These are phyloP conservation scores for Bathelium albidoporum DNA, from an alignment of 495 filamentous ascomycete species.

Conservation along the genomic window DNA sequence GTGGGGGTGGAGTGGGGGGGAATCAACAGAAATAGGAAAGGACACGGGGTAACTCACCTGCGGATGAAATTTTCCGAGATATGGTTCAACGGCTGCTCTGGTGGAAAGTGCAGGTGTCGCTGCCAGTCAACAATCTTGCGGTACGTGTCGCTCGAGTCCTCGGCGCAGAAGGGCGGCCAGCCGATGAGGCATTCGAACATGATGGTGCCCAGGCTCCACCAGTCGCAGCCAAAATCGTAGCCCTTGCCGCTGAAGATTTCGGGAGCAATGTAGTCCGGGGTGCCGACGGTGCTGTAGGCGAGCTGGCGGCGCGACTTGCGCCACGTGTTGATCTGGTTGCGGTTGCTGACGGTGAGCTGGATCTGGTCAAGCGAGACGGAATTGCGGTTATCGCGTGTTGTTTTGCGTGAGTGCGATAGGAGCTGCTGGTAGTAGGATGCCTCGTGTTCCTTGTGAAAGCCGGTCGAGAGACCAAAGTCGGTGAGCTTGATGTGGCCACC, in stretches of 20 bases:
- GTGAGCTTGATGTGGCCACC: conserved; percentile 97
- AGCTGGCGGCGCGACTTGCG: conserved; percentile 87
- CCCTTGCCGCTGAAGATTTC: conserved; percentile 96
- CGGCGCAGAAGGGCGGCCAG: conserved; percentile 98
- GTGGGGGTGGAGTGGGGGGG: background rate
- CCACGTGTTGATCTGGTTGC: conserved; percentile 96
- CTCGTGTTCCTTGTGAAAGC: conserved; percentile 94
- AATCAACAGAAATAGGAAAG: background rate
- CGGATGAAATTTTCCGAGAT: conserved; percentile 83
- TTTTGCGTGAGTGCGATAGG: conserved; percentile 55
- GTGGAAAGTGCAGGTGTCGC: conserved; percentile 89
- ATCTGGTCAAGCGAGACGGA: conserved; percentile 96
- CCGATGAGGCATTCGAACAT: conserved; percentile 99
- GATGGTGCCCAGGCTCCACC: conserved; percentile 97
- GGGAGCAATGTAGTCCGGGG: conserved; percentile 96
- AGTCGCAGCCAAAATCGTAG: conserved; percentile 94
- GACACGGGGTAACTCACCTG: conserved; percentile 43
- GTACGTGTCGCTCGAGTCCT: conserved; percentile 95
- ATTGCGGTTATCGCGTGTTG: conserved; percentile 63
- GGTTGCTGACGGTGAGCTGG: conserved; percentile 94
- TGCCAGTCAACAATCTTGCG: conserved; percentile 99
- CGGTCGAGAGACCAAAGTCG: conserved; percentile 95
- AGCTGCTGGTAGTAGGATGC: conserved; percentile 97
- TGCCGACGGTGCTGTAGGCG: conserved; percentile 97
- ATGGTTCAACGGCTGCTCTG: conserved; percentile 76